Evolutionary conservation across 768 basidiomycete species (phyloP).

Genomic region (Calocybe cyanea): DNA sequence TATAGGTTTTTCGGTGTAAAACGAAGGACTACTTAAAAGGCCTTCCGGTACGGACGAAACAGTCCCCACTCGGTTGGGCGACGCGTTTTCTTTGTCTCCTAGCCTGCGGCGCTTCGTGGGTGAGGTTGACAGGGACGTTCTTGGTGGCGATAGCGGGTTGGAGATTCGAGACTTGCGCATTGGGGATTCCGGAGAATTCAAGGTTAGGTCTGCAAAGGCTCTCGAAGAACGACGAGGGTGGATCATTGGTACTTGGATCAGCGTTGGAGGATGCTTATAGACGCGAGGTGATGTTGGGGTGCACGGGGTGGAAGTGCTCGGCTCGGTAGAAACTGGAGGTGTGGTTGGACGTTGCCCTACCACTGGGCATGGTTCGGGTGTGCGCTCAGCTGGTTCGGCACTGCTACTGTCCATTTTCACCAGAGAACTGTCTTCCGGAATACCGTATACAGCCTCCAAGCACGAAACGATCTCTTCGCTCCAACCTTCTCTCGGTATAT

Average conservation of each 20-base stretch:
- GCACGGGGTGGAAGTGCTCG: not conserved
- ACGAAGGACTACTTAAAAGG: conserved; percentile 31
- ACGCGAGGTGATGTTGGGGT: conserved; percentile 4
- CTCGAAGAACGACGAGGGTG: conserved; percentile 13
- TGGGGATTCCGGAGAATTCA: conserved; percentile 18
- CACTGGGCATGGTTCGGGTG: conserved; percentile 1
- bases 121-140: conserved; percentile 16
- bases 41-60: conserved; percentile 42
- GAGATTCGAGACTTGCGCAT: conserved; percentile 9
- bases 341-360: conserved; percentile 8
- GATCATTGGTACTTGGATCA: conserved; percentile 1
- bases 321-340: not conserved
- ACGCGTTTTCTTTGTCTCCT: conserved; percentile 60
- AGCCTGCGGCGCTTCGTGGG: conserved; percentile 36
- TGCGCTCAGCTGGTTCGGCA: not conserved
- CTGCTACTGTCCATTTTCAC: conserved; percentile 1
- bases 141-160: conserved; percentile 33
- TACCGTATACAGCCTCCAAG: conserved; percentile 16
- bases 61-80: conserved; percentile 25
- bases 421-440: not conserved
- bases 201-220: conserved; percentile 8
- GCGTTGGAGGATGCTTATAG: not conserved
- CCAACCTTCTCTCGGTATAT: conserved; percentile 51
- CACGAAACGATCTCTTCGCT: conserved; percentile 38
- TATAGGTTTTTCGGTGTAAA: conserved; percentile 6